Evolutionary conservation across 495 filamentous ascomycete species (phyloP).

Genomic region (Viridothelium virens): DNA sequence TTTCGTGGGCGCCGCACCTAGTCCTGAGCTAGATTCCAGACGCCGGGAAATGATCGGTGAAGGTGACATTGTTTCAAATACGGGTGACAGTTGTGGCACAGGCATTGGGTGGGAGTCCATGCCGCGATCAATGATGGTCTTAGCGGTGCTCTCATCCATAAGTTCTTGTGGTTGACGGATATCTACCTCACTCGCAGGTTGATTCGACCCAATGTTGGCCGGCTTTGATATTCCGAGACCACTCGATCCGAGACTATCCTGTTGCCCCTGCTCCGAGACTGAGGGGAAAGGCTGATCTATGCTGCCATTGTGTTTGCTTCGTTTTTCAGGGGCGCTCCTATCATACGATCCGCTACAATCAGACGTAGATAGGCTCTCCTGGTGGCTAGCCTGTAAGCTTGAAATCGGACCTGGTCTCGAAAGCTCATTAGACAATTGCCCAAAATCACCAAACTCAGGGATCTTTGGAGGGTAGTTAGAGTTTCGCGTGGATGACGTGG

Average conservation of each 20-base stretch:
- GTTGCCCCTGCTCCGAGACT: neutral
- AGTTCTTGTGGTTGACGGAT: constrained; percentile 16
- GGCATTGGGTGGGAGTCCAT: constrained; percentile 4
- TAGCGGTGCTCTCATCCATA: constrained; percentile 13
- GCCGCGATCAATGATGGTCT: constrained; percentile 12
- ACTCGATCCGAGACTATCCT: neutral
- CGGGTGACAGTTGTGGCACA: constrained; percentile 40
- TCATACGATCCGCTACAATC: neutral
- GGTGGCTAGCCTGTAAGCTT: neutral
- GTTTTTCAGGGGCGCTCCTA: neutral
- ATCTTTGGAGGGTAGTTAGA: neutral
- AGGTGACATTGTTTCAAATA: constrained; percentile 41
- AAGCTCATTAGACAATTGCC: neutral
- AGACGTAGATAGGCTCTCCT: neutral
- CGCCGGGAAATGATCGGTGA: constrained; percentile 36
- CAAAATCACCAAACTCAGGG: constrained; percentile 11
- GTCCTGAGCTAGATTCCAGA: constrained; percentile 14
- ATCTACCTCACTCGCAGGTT: constrained; percentile 12
- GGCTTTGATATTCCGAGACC: constrained; percentile 6
- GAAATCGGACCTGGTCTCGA: neutral
- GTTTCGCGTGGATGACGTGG: neutral
- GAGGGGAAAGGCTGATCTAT: neutral
- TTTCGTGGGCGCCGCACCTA: constrained; percentile 15
- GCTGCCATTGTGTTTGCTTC: neutral
- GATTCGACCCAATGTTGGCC: constrained; percentile 2